Percentiles rank a stretch among this genome's conserved stretches.
These are phyloP conservation scores for Metschnikowia lochheadii DNA, from an alignment of 805 yeast species.

Conservation along the genomic window DNA sequence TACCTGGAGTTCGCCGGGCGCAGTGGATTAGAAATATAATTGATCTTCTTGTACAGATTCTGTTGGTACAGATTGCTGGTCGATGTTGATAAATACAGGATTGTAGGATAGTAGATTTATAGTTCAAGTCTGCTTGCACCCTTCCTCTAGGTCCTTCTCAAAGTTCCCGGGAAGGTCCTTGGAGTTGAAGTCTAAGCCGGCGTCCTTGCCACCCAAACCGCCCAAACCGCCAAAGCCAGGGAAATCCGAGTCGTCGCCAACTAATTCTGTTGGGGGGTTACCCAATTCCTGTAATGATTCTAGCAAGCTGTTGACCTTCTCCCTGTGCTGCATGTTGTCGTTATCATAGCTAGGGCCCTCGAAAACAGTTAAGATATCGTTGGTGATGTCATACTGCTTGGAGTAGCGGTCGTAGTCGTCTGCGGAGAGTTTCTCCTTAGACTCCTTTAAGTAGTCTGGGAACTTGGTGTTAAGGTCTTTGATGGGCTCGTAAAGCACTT, in stretches of 20 bases:
- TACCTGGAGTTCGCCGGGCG: conserved; percentile 53
- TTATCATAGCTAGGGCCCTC: conserved; percentile 64
- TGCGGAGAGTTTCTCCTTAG: conserved; percentile 40
- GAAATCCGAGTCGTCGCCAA: conserved; percentile 52
- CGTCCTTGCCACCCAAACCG: conserved; percentile 35
- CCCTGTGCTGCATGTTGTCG: conserved; percentile 38
- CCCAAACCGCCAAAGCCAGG: conserved; percentile 44
- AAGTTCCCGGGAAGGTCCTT: conserved; percentile 53
- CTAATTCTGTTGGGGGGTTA: conserved; percentile 73
- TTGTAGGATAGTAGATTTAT: not conserved
- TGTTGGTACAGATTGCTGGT: too few relatives aligned
- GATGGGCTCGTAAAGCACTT: conserved; percentile 82
- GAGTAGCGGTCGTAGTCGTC: conserved; percentile 52
- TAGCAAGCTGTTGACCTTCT: conserved; percentile 52
- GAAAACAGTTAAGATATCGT: conserved; percentile 58
- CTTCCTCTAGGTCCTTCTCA: conserved; percentile 51
- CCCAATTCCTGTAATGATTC: conserved; percentile 73
- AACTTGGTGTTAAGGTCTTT: conserved; percentile 72
- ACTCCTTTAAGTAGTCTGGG: conserved; percentile 62
- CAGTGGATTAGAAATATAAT: conserved; percentile 28
- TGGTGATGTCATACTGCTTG: conserved; percentile 59
- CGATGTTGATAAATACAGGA: not conserved
- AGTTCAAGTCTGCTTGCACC: conserved; percentile 44
- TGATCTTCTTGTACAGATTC: too few relatives aligned
- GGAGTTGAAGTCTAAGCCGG: conserved; percentile 44